These are phyloP conservation scores for Kurtzmaniella quercitrusa DNA, from an alignment of 1,139 yeast genomes.

Conservation along the genomic window DNA sequence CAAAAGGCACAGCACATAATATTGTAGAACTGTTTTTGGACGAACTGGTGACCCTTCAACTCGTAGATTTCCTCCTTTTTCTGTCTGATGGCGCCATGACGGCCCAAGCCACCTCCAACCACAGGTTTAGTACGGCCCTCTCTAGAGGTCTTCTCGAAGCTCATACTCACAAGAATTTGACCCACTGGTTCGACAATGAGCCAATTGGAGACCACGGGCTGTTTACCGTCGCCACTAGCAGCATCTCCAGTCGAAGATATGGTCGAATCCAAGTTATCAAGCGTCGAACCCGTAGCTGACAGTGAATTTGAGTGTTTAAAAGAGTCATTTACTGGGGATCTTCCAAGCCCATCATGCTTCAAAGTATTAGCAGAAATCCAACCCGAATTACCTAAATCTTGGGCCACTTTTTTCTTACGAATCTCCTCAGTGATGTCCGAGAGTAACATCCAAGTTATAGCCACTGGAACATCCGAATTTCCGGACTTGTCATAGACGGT, in stretches of 20 bases:
- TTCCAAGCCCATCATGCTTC: constrained; percentile 41
- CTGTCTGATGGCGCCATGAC: constrained; percentile 97
- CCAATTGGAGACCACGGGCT: constrained; percentile 67
- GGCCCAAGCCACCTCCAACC: constrained; percentile 71
- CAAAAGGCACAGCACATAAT: constrained; percentile 97
- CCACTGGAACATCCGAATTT: constrained; percentile 75
- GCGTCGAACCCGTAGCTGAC: constrained; percentile 80
- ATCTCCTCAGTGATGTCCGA: constrained; percentile 92
- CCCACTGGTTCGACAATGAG: constrained; percentile 92
- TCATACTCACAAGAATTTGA: constrained; percentile 70
- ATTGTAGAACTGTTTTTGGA: constrained; percentile 90
- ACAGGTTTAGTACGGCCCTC: constrained; percentile 47
- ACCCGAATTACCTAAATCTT: constrained; percentile 66
- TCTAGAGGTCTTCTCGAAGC: constrained; percentile 67
- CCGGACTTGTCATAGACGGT: constrained; percentile 80
- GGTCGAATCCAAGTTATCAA: constrained; percentile 14
- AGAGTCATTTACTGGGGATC: constrained; percentile 10
- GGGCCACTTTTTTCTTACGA: constrained; percentile 82
- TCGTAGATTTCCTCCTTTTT: constrained; percentile 92
- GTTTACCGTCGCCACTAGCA: constrained; percentile 15
- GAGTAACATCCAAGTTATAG: constrained; percentile 83
- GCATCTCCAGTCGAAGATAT: background rate
- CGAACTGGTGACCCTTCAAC: constrained; percentile 96
- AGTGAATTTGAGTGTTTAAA: constrained; percentile 40
- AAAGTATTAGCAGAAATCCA: constrained; percentile 82